A percentile compares a stretch with the other conserved stretches of the same genome.
Conservation (phyloP, 2,329 filamentous ascomycete species). For the Trichoderma asperellum region DNA sequence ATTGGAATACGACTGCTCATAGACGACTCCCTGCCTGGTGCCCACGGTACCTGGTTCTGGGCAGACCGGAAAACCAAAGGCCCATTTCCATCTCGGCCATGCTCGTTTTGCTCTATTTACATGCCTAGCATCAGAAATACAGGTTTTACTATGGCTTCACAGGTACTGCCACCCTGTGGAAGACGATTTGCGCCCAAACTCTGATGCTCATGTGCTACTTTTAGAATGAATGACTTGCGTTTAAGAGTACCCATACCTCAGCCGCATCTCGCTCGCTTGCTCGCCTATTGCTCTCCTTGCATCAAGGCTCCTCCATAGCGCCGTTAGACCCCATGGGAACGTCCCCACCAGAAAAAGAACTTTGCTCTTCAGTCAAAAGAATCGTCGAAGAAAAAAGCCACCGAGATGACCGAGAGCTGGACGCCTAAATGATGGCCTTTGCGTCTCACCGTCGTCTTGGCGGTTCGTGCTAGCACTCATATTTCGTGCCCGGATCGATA, state of each 20-base stretch:
- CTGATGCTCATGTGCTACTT: background rate
- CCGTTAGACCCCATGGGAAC: background rate
- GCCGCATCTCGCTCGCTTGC: slow-evolving; percentile 14
- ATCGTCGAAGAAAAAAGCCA: background rate
- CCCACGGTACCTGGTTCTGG: background rate
- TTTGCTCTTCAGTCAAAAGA: background rate
- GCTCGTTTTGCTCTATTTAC: background rate
- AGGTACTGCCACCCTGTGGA: background rate
- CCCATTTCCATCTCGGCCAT: background rate
- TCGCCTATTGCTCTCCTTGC: slow-evolving; percentile 7
- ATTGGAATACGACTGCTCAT: slow-evolving; percentile 1
- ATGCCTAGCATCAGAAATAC: background rate
- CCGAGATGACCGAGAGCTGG: slow-evolving; percentile 16
- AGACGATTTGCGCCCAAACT: background rate
- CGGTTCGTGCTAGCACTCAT: background rate
- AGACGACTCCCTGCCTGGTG: background rate
- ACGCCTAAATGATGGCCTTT: slow-evolving; percentile 3
- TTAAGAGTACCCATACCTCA: background rate
- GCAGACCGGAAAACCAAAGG: background rate
- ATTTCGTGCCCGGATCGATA: slow-evolving; percentile 3
- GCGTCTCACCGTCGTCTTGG: slow-evolving; percentile 4
- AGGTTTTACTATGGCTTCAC: background rate
- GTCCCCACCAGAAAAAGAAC: background rate
- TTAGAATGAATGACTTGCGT: slow-evolving; percentile 11
- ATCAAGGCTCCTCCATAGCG: background rate